A percentile compares a stretch with the other conserved stretches of the same genome.
These are phyloP conservation scores for Cystobasidiaceae sp. DNA, from an alignment of 1,284 basidiomycete species.

Conservation along the genomic window DNA sequence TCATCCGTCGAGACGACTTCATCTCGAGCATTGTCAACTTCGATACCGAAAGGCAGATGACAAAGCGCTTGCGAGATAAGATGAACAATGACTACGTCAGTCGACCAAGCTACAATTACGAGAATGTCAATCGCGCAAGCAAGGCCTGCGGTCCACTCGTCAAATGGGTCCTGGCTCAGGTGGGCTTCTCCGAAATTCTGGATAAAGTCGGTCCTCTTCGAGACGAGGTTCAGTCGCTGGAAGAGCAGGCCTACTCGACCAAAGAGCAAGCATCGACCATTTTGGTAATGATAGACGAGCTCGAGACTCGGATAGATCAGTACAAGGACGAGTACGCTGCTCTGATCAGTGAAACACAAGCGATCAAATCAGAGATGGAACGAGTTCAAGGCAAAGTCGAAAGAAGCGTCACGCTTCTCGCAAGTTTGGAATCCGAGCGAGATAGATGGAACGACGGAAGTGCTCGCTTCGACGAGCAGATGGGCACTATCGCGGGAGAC, in stretches of 20 bases:
- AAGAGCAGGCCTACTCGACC: slow-evolving; percentile 84
- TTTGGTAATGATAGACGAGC: slow-evolving; percentile 84
- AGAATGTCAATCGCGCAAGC: slow-evolving; percentile 89
- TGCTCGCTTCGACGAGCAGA: slow-evolving; percentile 92
- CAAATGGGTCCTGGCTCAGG: slow-evolving; percentile 97
- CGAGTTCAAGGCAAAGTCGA: slow-evolving; percentile 95
- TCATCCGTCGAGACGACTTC: slow-evolving; percentile 96
- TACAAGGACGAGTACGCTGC: slow-evolving; percentile 99
- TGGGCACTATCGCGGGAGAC: slow-evolving; percentile 98
- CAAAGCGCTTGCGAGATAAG: slow-evolving; percentile 75
- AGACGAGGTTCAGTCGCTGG: slow-evolving; percentile 88
- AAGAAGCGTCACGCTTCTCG: slow-evolving; percentile 89
- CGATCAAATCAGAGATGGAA: slow-evolving; percentile 98
- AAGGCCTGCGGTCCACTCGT: slow-evolving; percentile 97
- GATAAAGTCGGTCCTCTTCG: slow-evolving; percentile 96
- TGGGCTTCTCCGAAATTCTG: slow-evolving; percentile 93
- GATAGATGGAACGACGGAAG: slow-evolving; percentile 92
- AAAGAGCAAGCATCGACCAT: slow-evolving; percentile 87
- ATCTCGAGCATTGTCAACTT: slow-evolving; percentile 96
- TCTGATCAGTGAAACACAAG: slow-evolving; percentile 93
- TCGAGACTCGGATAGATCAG: slow-evolving; percentile 83
- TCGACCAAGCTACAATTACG: slow-evolving; percentile 88
- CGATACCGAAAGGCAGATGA: slow-evolving; percentile 87
- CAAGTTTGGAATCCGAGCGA: slow-evolving; percentile 91
- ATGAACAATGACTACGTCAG: slow-evolving; percentile 94